Base-by-base conservation (phyloP, 306 rosid species). In the Castanea crenata region DNA sequence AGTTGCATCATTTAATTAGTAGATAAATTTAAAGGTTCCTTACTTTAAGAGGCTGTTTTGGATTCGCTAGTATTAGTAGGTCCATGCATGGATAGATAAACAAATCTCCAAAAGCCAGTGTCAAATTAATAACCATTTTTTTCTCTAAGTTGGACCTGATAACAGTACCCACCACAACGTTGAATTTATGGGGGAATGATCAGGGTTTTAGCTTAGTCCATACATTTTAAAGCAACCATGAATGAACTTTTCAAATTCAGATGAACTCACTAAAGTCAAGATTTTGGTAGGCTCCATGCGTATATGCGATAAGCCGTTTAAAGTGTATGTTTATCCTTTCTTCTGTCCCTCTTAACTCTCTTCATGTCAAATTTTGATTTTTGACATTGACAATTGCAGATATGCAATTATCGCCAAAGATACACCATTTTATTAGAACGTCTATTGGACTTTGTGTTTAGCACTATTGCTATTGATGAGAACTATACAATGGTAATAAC, bases 161-260 rank as follows among this genome's bases (percentile, higher is more conserved):
- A 71, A 82, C 51, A 80, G 82, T 78, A 23, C 5, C 59, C 38
- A 16, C 55, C 86, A 81, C 75, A 52, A 77, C 75, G 69, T 4
- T 20, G 23, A 34, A 62, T 35, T 21, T 27, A 3, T 46, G 19
- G 58, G 52, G 76, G 81, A 79, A 76, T 81, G 52, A 69, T 81
- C 74, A 57, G 11, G 69, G 55, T 49, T 83, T 71, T 78, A 84
- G 79, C 73, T 82, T 55, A 55, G 58, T 82, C 81, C 78, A 71
- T 78, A 12, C 49, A 64, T 16, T 77, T 74, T 49, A 81, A 69
- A 85, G 82, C 49, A 11, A 5, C 16, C 35, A 58, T 52, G 74
- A 78, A 75, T 52, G 74, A 78, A 75, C 38, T 78, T 74, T 49
- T 67, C 3, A 4, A 56, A 38, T 49, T 49, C 54, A 49, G 54